Evolutionary conservation across 441 rosid species (phyloP), one percentile per base, ranked within the genome.

Genomic region (Daphne laureola): DNA sequence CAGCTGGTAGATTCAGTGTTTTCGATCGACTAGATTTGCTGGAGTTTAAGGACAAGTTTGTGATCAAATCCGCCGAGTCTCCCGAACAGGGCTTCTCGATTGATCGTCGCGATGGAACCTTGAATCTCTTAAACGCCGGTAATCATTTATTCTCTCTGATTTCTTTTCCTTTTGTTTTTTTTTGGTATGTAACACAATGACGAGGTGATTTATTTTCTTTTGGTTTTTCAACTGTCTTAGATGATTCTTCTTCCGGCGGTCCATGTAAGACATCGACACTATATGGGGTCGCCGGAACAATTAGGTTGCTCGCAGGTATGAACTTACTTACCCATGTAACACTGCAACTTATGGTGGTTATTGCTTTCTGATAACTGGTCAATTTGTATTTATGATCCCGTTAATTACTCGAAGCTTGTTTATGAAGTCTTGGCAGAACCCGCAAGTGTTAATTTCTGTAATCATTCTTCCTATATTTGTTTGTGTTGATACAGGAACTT

Each of bases 281-380:
- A 52, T 84, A 77, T 26, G 98, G 98, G 1, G 90, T 92, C 12
- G 96, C 73, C 31, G 98, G 95, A 61, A 81, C 88, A 41, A 92
- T 92, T 71, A 73, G 86, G 65, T 73, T 92, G 63, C 66, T 92
- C 25, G 91, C 95, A 73, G 98, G 98, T 91, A 68, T 49, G 16
- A 25, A 2, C 12, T 57, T 41, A 2, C 12, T 57, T 41, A 25
- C 57, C 43, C 27, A 15, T 14, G 27, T 64, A 5, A 31, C 8
- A 2, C 38, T 5, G 11, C 11, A 21, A 5, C 1, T 8, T 5
- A 31, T 6, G 38, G 9, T 31, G 36, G 36, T 31, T 5, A 31
- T 31, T 31, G 7, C 8, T 6, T 31, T 31, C 8, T 31, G 36
- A 31, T 21, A 2, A 31, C 36, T 31, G 36, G 36, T 31, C 36